Conservation (phyloP, 345 rosid genomes). For the Populus davidiana region DNA sequence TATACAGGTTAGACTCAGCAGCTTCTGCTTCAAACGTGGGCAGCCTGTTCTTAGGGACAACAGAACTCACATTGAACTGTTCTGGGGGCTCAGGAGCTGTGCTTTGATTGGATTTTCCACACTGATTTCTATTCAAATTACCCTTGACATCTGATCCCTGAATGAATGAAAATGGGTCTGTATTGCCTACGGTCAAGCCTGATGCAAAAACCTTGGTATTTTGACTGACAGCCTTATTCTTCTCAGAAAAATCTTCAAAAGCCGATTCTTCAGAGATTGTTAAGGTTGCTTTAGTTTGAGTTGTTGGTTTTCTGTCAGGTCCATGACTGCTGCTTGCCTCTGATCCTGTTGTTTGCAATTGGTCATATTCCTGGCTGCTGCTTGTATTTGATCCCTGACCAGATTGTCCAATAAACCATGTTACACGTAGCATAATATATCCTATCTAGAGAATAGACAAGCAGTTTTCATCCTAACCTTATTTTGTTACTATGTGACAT, state of each 20-base stretch:
- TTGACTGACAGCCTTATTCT: slow-evolving; percentile 12
- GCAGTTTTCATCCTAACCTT: background rate
- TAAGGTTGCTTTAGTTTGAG: slow-evolving; percentile 12
- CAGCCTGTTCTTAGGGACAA: slow-evolving; percentile 2
- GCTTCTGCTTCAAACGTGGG: slow-evolving; percentile 35
- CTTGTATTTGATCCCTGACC: slow-evolving; percentile 20
- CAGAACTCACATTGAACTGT: background rate
- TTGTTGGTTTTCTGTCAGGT: slow-evolving; percentile 18
- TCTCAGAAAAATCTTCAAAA: slow-evolving; percentile 21
- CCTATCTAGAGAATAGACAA: background rate
- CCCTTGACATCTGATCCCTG: slow-evolving; percentile 18
- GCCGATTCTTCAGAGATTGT: slow-evolving; percentile 20
- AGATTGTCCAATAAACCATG: slow-evolving; percentile 26
- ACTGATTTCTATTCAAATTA: slow-evolving; percentile 13
- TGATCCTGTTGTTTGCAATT: slow-evolving; percentile 21
- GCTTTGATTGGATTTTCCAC: slow-evolving; percentile 16
- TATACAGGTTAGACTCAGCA: slow-evolving; percentile 63
- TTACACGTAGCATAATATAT: slow-evolving; percentile 7
- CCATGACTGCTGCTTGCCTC: slow-evolving; percentile 18
- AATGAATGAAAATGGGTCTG: slow-evolving; percentile 8
- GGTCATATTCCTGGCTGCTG: slow-evolving; percentile 22
- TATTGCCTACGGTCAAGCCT: slow-evolving; percentile 1
- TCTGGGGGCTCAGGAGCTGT: background rate
- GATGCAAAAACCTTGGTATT: background rate
- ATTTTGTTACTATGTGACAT: background rate